Percentiles rank a stretch among this genome's conserved stretches.
These are phyloP conservation scores for Fimicolochytrium jonesii DNA, from an alignment of 192 early-diverging fungal genomes.

Conservation along the genomic window DNA sequence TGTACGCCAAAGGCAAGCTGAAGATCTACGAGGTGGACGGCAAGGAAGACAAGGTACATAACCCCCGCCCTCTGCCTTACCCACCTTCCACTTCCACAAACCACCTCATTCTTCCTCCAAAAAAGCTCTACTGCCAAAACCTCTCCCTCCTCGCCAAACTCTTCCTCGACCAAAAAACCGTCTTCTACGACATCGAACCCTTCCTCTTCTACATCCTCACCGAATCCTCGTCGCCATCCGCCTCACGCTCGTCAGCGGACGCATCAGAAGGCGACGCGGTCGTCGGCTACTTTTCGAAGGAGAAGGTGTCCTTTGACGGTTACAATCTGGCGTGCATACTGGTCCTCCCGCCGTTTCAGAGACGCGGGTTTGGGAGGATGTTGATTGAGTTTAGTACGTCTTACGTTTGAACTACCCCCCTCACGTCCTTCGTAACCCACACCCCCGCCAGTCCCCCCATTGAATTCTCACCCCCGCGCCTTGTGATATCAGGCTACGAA, in stretches of 20 bases:
- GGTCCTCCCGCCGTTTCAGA: conserved; percentile 80
- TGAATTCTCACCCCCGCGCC: too few relatives aligned
- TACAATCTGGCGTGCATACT: conserved; percentile 92
- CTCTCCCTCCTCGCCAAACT: conserved; percentile 83
- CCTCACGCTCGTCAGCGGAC: too few relatives aligned
- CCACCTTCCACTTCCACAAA: not conserved
- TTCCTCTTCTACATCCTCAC: conserved; percentile 89
- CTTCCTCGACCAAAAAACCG: conserved; percentile 90
- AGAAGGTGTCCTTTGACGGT: conserved; percentile 76
- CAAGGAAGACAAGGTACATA: conserved; percentile 67
- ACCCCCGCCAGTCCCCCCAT: too few relatives aligned
- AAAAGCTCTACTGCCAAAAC: conserved; percentile 91
- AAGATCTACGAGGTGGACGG: conserved; percentile 85
- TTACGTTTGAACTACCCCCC: not conserved
- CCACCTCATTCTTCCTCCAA: conserved; percentile 27
- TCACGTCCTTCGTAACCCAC: not conserved
- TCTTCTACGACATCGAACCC: conserved; percentile 83
- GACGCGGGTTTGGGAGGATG: conserved; percentile 78
- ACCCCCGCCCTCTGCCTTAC: too few relatives aligned
- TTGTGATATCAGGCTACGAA: too few relatives aligned
- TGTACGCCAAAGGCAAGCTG: conserved; percentile 65
- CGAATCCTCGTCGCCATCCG: conserved; percentile 14
- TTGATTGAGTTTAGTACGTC: conserved; percentile 88
- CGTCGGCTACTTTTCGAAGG: conserved; percentile 94
- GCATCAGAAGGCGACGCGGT: conserved; percentile 50